These are phyloP conservation scores for Talaromyces albobiverticillius DNA, from an alignment of 2,329 filamentous ascomycete species.

Conservation along the genomic window DNA sequence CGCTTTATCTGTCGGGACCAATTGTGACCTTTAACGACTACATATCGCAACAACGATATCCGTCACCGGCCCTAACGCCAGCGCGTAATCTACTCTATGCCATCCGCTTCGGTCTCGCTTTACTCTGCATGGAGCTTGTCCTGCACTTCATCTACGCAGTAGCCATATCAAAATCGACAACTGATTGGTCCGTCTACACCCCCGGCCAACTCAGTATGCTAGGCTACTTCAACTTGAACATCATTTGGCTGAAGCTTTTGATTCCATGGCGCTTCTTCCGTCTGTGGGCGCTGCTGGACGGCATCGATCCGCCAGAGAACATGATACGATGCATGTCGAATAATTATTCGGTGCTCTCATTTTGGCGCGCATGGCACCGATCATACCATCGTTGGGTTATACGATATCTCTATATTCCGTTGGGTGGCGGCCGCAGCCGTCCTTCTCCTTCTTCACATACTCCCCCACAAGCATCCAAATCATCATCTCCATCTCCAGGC, in stretches of 20 bases:
- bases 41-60: slow-evolving; percentile 78
- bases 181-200: slow-evolving; percentile 79
- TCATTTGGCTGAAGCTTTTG: slow-evolving; percentile 93
- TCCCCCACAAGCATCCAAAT: slow-evolving; percentile 31
- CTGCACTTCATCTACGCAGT: slow-evolving; percentile 92
- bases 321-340: slow-evolving; percentile 96
- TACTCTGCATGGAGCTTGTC: slow-evolving; percentile 87
- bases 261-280: slow-evolving; percentile 98
- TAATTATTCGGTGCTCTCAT: slow-evolving; percentile 85
- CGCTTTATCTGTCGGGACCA: slow-evolving; percentile 86
- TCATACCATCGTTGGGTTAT: slow-evolving; percentile 93
- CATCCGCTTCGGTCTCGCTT: slow-evolving; percentile 72
- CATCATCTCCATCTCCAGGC: slow-evolving; percentile 27
- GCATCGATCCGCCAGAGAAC: slow-evolving; percentile 93
- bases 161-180: slow-evolving; percentile 79
- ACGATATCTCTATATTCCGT: slow-evolving; percentile 87
- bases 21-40: slow-evolving; percentile 99
- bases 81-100: slow-evolving; percentile 75
- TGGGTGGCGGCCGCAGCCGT: slow-evolving; percentile 64
- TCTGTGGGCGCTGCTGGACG: slow-evolving; percentile 88
- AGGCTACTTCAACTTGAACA: slow-evolving; percentile 91
- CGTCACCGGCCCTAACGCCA: slow-evolving; percentile 65
- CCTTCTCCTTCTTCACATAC: slow-evolving; percentile 33
- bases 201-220: slow-evolving; percentile 85
- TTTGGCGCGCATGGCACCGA: slow-evolving; percentile 96